These are phyloP conservation scores for Trichoderma atrobrunneum DNA, from an alignment of 2,329 filamentous ascomycete species.

Conservation along the genomic window DNA sequence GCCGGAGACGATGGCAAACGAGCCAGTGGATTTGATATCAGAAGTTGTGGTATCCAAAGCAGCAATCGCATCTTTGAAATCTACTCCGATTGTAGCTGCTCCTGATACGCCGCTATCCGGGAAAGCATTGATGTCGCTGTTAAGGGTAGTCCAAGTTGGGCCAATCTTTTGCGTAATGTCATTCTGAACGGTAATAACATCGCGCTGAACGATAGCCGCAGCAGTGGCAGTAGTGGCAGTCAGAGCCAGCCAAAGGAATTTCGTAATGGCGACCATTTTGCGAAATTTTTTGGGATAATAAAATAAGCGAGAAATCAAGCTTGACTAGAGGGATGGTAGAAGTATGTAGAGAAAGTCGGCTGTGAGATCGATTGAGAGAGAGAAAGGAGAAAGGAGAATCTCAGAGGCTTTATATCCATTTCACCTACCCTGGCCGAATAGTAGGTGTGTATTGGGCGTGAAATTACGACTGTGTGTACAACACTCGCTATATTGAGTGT, in stretches of 20 bases:
- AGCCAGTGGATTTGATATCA: not conserved
- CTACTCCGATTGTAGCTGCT: not conserved
- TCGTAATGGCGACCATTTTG: not conserved
- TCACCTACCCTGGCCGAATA: not conserved
- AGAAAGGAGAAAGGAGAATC: not conserved
- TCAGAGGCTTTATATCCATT: not conserved
- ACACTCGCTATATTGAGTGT: not conserved
- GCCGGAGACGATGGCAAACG: not conserved
- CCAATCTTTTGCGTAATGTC: not conserved
- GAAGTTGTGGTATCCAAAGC: not conserved
- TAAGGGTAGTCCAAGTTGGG: not conserved
- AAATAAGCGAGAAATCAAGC: not conserved
- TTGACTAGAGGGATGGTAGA: not conserved
- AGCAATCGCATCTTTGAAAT: not conserved
- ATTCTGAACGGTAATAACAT: not conserved
- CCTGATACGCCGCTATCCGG: not conserved
- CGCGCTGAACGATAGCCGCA: not conserved
- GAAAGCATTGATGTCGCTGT: not conserved
- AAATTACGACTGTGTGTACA: not conserved
- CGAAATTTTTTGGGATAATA: not conserved
- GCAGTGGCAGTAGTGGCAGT: not conserved
- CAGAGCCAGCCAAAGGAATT: not conserved
- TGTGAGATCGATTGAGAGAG: not conserved
- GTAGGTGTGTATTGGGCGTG: not conserved
- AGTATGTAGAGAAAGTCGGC: not conserved